Evolutionary conservation across 352 stramenopile species (phyloP), one percentile per base, ranked within the genome.

Genomic region (Phytophthora litchii): DNA sequence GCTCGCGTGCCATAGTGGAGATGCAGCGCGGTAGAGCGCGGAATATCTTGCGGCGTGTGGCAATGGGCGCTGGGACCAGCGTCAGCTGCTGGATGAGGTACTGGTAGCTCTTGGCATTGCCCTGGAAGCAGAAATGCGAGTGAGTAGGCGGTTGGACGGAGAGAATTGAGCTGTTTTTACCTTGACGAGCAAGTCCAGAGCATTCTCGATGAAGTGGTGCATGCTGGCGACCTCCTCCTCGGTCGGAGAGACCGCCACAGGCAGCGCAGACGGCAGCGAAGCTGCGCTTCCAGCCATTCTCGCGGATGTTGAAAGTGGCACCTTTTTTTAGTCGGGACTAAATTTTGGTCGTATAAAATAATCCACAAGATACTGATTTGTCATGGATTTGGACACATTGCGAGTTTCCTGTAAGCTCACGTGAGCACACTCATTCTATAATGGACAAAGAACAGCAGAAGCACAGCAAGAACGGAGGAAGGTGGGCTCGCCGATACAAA

Each of bases 181-280:
- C 76, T 95, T 92, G 63, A 93, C 65, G 45, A 88, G 78, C 49
- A 91, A 64, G 35, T 91, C 80, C 64, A 93, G 69, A 36, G 86
- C 86, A 54, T 91, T 92, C 70, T 95, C 82, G 53, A 95, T 89
- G 59, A 95, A 92, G 60, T 83, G 70, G 51, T 90, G 78, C 65
- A 92, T 83, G 47, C 71, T 88, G 51, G 67, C 64, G 5, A 95
- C 69, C 44, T 89, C 80, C 38, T 88, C 70, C 63, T 91, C 80
- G 14, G 38, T 67, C 27, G 64, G 54, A 57, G 58, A 36, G 29
- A 41, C 35, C 16, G 54, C 40, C 49, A 58, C 38, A 12, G 41
- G 53, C 44, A 57, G 41, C 35, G 62, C 10, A 5, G 52, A 54
- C 19, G 36, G 20, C 55, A 56, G 16, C n/a, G 32, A 40, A 23